Percentiles rank a stretch among this genome's conserved stretches.
Evolutionary conservation across 2,329 filamentous ascomycete species (phyloP).

Genomic region (Bertia moriformis): DNA sequence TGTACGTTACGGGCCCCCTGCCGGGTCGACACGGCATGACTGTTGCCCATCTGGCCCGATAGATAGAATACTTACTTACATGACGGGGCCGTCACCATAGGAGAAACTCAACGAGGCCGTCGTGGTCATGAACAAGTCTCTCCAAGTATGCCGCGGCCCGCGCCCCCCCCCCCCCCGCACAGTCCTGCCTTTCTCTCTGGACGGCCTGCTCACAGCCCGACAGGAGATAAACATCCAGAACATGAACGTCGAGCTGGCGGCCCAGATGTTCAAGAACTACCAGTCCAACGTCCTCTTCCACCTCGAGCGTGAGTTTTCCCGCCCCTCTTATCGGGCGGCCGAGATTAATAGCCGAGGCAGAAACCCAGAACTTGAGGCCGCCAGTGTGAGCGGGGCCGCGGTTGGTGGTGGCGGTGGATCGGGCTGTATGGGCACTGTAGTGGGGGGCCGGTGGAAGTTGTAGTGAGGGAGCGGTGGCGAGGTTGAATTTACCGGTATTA

Average conservation of each 20-base stretch:
- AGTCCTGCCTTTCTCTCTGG: background rate
- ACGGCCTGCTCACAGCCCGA: background rate
- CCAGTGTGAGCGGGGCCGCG: conserved; percentile 52
- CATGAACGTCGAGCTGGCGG: conserved; percentile 95
- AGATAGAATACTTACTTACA: background rate
- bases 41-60: background rate
- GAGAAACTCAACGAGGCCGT: conserved; percentile 95
- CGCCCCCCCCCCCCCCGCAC: too few relatives aligned
- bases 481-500: too few relatives aligned
- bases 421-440: too few relatives aligned
- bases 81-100: conserved; percentile 41
- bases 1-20: conserved; percentile 37
- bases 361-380: conserved; percentile 71
- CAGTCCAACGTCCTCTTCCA: conserved; percentile 96
- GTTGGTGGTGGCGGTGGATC: background rate
- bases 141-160: conserved; percentile 45
- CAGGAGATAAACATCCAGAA: conserved; percentile 97
- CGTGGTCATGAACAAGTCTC: conserved; percentile 78
- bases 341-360: conserved; percentile 23
- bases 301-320: conserved; percentile 59
- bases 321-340: background rate
- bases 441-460: too few relatives aligned
- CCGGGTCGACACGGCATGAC: background rate
- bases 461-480: too few relatives aligned
- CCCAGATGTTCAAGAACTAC: conserved; percentile 99